A percentile compares a stretch with the other conserved stretches of the same genome.
phyloP scores from a whole-genome alignment of 345 rosid species.

The Nephelium lappaceum region DNA sequence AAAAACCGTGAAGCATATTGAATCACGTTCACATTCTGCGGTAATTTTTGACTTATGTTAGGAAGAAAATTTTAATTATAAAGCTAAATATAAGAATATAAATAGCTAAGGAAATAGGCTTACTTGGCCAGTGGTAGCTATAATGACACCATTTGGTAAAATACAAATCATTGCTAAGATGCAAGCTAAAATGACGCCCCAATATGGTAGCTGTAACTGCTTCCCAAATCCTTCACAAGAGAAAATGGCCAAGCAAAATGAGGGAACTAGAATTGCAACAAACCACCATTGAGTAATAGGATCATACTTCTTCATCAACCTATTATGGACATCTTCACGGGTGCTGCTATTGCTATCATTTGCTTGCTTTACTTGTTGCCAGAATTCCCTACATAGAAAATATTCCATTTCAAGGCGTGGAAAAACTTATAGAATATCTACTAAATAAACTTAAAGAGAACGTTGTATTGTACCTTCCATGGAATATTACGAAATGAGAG shows the following conservation, averaged over 20 bases:
- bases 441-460: no score
- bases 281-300: constrained; percentile 52
- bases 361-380: constrained; percentile 29
- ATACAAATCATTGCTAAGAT: neutral
- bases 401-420: no score
- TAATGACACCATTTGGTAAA: constrained; percentile 30
- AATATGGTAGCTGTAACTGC: constrained; percentile 9
- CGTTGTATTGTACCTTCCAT: no score
- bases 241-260: no score
- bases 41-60: no score
- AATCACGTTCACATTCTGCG: no score
- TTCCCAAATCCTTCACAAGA: no score
- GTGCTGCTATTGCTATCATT: neutral
- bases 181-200: constrained; percentile 24
- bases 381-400: constrained; percentile 16
- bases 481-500: constrained; percentile 23
- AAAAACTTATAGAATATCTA: no score
- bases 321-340: constrained; percentile 36
- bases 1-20: neutral
- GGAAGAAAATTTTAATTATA: no score
- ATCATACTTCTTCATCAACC: constrained; percentile 44
- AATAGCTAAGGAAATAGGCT: no score
- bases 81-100: no score
- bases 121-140: constrained; percentile 47
- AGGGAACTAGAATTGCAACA: no score